A percentile compares a stretch with the other conserved stretches of the same genome.
Conservation (phyloP, 352 stramenopile species). For the Detonula confervacea region DNA sequence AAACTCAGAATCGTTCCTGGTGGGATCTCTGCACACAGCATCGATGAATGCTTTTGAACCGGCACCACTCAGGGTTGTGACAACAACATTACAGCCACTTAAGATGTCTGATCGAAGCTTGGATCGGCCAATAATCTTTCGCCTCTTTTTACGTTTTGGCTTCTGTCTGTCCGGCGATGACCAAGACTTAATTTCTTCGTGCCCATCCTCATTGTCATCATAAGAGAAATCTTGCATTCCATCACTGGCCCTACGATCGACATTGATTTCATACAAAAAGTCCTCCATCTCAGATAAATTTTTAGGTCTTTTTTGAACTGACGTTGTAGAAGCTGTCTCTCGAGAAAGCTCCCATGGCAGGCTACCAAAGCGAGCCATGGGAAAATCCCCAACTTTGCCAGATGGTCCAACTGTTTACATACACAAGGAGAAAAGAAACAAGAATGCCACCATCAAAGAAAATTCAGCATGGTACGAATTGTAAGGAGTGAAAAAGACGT, state of each 20-base stretch:
- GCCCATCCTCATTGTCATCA: conserved; percentile 31
- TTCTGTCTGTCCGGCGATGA: conserved; percentile 19
- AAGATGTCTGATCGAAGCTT: conserved; percentile 47
- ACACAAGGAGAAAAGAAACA: background rate
- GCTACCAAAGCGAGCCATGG: conserved; percentile 57
- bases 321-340: conserved; percentile 22
- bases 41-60: conserved; percentile 71
- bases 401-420: conserved; percentile 41
- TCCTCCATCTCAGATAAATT: conserved; percentile 49
- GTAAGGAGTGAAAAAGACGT: too few relatives aligned
- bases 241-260: conserved; percentile 51
- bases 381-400: conserved; percentile 59
- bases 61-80: conserved; percentile 61
- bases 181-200: conserved; percentile 12
- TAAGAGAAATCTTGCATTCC: conserved; percentile 37
- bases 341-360: conserved; percentile 53
- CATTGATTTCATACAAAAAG: conserved; percentile 64
- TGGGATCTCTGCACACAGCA: conserved; percentile 52
- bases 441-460: background rate
- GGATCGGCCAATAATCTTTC: conserved; percentile 31
- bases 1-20: conserved; percentile 58
- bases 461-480: too few relatives aligned
- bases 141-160: conserved; percentile 44
- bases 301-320: conserved; percentile 42
- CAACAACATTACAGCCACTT: conserved; percentile 46